These are phyloP conservation scores for Xylariaceae sp. DNA, from an alignment of 2,329 filamentous ascomycete species.

Conservation along the genomic window DNA sequence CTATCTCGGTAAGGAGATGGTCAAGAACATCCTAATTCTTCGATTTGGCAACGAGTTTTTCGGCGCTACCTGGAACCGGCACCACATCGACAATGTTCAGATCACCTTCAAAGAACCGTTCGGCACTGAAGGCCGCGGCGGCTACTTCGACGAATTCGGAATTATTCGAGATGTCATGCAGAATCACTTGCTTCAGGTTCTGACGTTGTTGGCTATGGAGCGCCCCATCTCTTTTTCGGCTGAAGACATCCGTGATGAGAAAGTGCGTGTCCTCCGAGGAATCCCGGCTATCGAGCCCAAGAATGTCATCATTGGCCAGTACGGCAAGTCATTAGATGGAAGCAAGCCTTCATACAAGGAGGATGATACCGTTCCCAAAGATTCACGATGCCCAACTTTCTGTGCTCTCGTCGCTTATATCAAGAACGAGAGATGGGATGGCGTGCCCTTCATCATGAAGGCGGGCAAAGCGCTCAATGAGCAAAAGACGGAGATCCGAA, in stretches of 20 bases:
- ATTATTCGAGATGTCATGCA: constrained; percentile 99
- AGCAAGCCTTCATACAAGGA: constrained; percentile 98
- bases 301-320: constrained; percentile 99
- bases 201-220: constrained; percentile 97
- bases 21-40: constrained; percentile 98
- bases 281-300: constrained; percentile 96
- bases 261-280: constrained; percentile 89
- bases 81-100: constrained; percentile 99
- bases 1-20: constrained; percentile 99
- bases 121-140: constrained; percentile 93
- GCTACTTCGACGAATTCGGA: constrained; percentile 99
- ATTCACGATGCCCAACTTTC: constrained; percentile 96
- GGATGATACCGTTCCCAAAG: constrained; percentile 95
- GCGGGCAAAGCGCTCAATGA: constrained; percentile 98
- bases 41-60: constrained; percentile 99
- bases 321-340: constrained; percentile 92
- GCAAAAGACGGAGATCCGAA: constrained; percentile 98
- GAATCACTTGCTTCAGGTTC: constrained; percentile 94
- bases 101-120: constrained; percentile 99
- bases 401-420: constrained; percentile 96
- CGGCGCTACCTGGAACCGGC: constrained; percentile 96
- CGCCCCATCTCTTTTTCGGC: constrained; percentile 96
- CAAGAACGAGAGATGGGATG: constrained; percentile 99
- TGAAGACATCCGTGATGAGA: constrained; percentile 98
- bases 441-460: constrained; percentile 98